Evolutionary conservation across 352 stramenopile species (phyloP).

Genomic region (Globisporangium parvum): DNA sequence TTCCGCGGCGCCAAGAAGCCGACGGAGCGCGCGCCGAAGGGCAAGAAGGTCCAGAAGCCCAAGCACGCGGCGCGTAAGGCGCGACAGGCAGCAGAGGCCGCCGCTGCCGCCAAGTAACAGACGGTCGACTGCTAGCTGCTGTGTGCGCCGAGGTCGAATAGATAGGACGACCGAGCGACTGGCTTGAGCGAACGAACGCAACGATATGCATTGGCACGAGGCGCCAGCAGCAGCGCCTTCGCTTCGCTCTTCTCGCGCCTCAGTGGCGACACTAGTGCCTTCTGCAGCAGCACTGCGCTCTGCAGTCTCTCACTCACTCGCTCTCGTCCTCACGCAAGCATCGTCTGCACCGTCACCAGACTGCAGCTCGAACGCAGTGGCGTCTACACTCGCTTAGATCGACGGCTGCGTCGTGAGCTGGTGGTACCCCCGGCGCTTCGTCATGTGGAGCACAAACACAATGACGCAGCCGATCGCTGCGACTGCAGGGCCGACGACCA

Average conservation of each 20-base stretch:
- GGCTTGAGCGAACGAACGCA: neutral
- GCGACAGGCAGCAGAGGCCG: constrained; percentile 41
- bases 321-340: neutral
- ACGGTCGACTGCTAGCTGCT: neutral
- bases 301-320: neutral
- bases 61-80: constrained; percentile 70
- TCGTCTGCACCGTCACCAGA: neutral
- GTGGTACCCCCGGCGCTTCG: constrained; percentile 47
- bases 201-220: neutral
- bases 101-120: constrained; percentile 18
- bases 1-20: constrained; percentile 11
- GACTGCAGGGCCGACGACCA: constrained; percentile 15
- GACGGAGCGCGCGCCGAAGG: constrained; percentile 15
- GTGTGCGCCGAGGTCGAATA: constrained; percentile 7
- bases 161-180: constrained; percentile 2
- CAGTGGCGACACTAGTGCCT: no score
- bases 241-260: neutral
- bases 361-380: no score
- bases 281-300: neutral
- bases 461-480: constrained; percentile 21
- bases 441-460: constrained; percentile 32
- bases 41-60: constrained; percentile 61
- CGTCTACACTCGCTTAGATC: neutral
- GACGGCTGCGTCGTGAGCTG: constrained; percentile 18
- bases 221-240: neutral